phyloP scores from a whole-genome alignment of 2,329 filamentous ascomycete genomes.

The Talaromyces islandicus region DNA sequence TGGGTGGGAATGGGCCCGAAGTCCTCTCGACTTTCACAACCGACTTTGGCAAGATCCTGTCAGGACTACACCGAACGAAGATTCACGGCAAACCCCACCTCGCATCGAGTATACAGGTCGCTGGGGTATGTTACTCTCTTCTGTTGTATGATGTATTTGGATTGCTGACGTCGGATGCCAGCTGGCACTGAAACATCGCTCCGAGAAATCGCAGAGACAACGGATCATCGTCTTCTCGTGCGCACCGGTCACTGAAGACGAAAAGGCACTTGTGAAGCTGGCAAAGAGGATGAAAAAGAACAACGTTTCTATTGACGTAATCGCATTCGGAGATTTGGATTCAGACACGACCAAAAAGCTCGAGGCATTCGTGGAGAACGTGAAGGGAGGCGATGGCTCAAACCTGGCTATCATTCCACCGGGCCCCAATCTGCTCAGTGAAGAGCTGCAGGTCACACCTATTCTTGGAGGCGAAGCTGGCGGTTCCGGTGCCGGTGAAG shows the following conservation, averaged over 20 bases:
- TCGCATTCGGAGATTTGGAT: conserved; percentile 89
- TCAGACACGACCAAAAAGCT: conserved; percentile 86
- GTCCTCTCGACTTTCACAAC: conserved; percentile 94
- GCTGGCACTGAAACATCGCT: conserved; percentile 94
- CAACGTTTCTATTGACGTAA: conserved; percentile 87
- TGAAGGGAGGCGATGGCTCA: conserved; percentile 87
- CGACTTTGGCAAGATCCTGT: conserved; percentile 91
- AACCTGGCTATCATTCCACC: conserved; percentile 87
- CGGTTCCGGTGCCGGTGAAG: conserved; percentile 41
- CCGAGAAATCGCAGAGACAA: conserved; percentile 95
- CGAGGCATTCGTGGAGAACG: conserved; percentile 84
- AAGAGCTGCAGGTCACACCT: conserved; percentile 81
- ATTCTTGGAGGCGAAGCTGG: conserved; percentile 80
- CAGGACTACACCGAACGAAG: conserved; percentile 88
- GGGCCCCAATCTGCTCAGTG: conserved; percentile 84
- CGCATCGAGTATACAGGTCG: conserved; percentile 90
- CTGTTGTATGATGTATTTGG: neutral
- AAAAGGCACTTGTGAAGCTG: conserved; percentile 80
- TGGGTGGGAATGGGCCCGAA: conserved; percentile 96
- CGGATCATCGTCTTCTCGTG: conserved; percentile 96
- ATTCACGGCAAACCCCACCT: conserved; percentile 85
- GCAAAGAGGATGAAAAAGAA: conserved; percentile 99
- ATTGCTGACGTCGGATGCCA: conserved; percentile 33
- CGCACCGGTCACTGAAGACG: conserved; percentile 82
- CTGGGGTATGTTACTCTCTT: conserved; percentile 61